Conservation (phyloP, 805 yeast genomes). For the Metschnikowia noctiluminum region DNA sequence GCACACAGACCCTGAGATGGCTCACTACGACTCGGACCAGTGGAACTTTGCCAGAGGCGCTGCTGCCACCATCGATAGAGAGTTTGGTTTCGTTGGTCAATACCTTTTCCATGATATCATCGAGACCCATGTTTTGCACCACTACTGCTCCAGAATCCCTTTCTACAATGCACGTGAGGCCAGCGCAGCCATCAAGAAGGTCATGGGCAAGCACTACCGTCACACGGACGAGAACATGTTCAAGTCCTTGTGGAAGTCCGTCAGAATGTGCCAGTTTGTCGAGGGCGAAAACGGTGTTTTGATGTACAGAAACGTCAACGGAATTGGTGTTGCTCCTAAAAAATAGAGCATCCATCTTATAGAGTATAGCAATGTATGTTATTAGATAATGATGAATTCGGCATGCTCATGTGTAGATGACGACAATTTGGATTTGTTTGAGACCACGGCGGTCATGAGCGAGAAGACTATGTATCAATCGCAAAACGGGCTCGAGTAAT, state of each 20-base stretch:
- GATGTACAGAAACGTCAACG: conserved; percentile 63
- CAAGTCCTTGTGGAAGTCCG: conserved; percentile 58
- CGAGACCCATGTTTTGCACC: conserved; percentile 88
- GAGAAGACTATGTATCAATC: too few relatives aligned
- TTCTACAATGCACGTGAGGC: conserved; percentile 82
- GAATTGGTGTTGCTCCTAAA: conserved; percentile 21
- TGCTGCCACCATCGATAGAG: conserved; percentile 82
- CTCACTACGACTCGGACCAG: conserved; percentile 70
- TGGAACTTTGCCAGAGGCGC: conserved; percentile 92
- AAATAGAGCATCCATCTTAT: background rate
- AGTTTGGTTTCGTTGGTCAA: conserved; percentile 76
- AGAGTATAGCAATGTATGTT: background rate
- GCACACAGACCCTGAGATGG: conserved; percentile 78
- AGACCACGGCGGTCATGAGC: too few relatives aligned
- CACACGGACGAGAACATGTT: conserved; percentile 70
- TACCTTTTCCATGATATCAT: conserved; percentile 83
- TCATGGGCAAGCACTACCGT: conserved; percentile 79
- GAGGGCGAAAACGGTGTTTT: conserved; percentile 60
- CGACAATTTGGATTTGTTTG: too few relatives aligned
- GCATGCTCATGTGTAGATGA: too few relatives aligned
- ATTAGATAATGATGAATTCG: too few relatives aligned
- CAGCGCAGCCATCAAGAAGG: conserved; percentile 72
- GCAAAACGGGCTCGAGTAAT: too few relatives aligned
- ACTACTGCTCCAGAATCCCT: conserved; percentile 78
- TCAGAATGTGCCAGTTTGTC: conserved; percentile 66